phyloP scores from a whole-genome alignment of 202 grass and related monocot species.

The Digitaria exilis region DNA sequence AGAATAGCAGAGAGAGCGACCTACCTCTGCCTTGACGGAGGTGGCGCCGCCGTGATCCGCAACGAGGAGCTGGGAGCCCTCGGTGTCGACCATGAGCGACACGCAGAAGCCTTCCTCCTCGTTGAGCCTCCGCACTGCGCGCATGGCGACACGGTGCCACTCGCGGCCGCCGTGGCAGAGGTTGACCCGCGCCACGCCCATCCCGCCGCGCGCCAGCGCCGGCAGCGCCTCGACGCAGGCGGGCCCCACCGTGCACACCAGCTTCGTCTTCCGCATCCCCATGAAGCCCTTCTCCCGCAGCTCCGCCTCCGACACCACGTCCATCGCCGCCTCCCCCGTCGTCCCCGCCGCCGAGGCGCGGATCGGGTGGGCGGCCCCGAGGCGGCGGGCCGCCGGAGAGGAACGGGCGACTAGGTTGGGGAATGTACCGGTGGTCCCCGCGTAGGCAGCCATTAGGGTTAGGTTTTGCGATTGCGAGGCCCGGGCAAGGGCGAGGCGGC shows the following conservation, averaged over 20 bases:
- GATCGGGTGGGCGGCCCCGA: background rate
- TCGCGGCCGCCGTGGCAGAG: slow-evolving; percentile 65
- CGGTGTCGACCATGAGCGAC: slow-evolving; percentile 65
- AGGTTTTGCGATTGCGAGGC: background rate
- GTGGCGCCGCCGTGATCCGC: slow-evolving; percentile 52
- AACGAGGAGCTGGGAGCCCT: slow-evolving; percentile 57
- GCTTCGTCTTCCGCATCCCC: slow-evolving; percentile 74
- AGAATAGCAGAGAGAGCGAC: background rate
- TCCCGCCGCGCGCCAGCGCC: slow-evolving; percentile 63
- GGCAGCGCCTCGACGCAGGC: slow-evolving; percentile 56
- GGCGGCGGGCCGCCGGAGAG: background rate
- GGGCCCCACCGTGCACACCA: slow-evolving; percentile 69
- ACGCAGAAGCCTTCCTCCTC: slow-evolving; percentile 68
- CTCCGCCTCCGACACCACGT: slow-evolving; percentile 70
- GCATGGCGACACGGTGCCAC: slow-evolving; percentile 54
- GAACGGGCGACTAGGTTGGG: background rate
- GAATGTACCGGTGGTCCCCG: background rate
- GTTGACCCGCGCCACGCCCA: slow-evolving; percentile 70
- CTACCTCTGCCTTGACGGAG: slow-evolving; percentile 61
- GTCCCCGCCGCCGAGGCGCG: slow-evolving; percentile 3
- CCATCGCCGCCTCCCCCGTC: slow-evolving; percentile 38
- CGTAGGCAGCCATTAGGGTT: slow-evolving; percentile 33
- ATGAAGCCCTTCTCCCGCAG: slow-evolving; percentile 71
- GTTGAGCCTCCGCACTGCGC: slow-evolving; percentile 56
- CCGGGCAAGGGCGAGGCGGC: background rate